A percentile compares a stretch with the other conserved stretches of the same genome.
phyloP scores from a whole-genome alignment of 164 flowering plant species.

The Kalanchoe fedtschenkoi region DNA sequence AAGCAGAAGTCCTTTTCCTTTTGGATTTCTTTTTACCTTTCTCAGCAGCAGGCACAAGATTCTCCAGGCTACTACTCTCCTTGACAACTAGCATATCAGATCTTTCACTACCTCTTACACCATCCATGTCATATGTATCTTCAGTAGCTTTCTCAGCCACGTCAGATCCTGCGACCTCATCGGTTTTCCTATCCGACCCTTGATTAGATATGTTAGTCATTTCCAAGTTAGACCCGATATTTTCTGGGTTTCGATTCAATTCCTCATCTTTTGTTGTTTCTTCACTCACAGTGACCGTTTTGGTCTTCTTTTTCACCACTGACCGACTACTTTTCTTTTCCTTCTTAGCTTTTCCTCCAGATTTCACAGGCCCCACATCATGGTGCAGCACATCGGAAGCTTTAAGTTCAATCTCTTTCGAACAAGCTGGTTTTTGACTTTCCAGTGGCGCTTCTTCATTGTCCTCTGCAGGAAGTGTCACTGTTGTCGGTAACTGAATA shows the following conservation, averaged over 20 bases:
- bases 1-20: not conserved
- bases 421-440: not conserved
- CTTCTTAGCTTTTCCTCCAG: not conserved
- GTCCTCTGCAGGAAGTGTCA: not conserved
- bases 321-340: not conserved
- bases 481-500: not conserved
- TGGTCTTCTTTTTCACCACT: not conserved
- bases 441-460: not conserved
- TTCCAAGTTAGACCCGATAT: not conserved
- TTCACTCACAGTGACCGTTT: not conserved
- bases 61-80: not conserved
- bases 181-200: not conserved
- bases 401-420: not conserved
- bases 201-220: not conserved
- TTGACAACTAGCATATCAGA: not conserved
- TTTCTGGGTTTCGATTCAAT: not conserved
- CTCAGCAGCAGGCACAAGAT: not conserved
- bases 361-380: not conserved
- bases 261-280: not conserved
- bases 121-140: not conserved
- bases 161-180: too few species aligned
- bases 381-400: not conserved
- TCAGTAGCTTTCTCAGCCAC: not conserved
- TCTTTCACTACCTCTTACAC: not conserved
- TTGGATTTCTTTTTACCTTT: not conserved